These are phyloP conservation scores for Linum tenue DNA, from an alignment of 345 rosid genomes.

Conservation along the genomic window DNA sequence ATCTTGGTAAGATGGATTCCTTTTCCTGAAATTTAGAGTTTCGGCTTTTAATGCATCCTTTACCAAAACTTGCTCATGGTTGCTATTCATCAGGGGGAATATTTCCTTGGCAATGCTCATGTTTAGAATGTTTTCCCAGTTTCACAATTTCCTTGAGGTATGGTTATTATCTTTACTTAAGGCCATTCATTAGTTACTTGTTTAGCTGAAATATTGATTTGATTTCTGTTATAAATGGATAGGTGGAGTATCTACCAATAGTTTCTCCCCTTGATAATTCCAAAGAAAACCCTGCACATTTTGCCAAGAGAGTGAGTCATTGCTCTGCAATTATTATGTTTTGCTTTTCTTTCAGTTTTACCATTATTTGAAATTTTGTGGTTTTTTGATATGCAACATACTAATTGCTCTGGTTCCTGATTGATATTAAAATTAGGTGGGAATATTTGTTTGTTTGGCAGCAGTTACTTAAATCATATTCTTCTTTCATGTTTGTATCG, in stretches of 20 bases:
- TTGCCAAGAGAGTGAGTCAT: slow-evolving; percentile 68
- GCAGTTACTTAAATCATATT: slow-evolving; percentile 1
- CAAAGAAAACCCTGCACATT: slow-evolving; percentile 55
- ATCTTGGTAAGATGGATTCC: slow-evolving; percentile 60
- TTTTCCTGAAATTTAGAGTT: slow-evolving; percentile 2
- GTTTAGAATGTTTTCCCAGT: slow-evolving; percentile 96
- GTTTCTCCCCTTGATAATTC: slow-evolving; percentile 52
- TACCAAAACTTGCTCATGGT: slow-evolving; percentile 4
- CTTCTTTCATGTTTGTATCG: slow-evolving; percentile 3
- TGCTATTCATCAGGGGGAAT: slow-evolving; percentile 45
- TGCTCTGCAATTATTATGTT: slow-evolving; percentile 8
- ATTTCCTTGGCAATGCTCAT: slow-evolving; percentile 69
- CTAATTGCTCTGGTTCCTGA: not conserved
- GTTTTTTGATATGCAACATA: not conserved
- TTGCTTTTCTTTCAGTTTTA: not conserved
- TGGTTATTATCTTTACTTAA: not conserved
- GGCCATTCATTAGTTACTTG: slow-evolving; percentile 1
- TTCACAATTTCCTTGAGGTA: slow-evolving; percentile 99
- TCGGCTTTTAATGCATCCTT: slow-evolving; percentile 3
- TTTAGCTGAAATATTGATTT: slow-evolving; percentile 4
- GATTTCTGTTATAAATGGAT: slow-evolving; percentile 18
- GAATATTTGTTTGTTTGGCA: not conserved
- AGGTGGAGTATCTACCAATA: slow-evolving; percentile 90
- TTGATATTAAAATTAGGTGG: not conserved
- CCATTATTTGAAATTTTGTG: not conserved